A percentile compares a stretch with the other conserved stretches of the same genome.
Evolutionary conservation across 106 monocot species (phyloP).

Genomic region (Posidonia australis): DNA sequence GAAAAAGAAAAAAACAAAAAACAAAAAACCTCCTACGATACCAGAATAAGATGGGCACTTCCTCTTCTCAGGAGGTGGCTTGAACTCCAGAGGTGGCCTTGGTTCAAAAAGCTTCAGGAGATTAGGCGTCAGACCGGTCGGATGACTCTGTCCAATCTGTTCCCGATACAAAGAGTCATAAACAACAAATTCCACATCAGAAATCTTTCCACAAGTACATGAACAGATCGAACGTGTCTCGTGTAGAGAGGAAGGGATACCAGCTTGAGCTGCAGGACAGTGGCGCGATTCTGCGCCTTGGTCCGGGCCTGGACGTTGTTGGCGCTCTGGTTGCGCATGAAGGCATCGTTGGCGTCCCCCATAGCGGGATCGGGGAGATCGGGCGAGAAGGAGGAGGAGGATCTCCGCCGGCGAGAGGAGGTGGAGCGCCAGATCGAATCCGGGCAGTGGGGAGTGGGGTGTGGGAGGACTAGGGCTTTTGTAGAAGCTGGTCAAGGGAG

Average conservation of each 20-base stretch:
- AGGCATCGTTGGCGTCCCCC: conserved; percentile 54
- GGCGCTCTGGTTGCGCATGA: conserved; percentile 50
- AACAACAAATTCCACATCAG: not conserved
- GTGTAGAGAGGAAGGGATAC: conserved; percentile 11
- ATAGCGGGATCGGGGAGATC: conserved; percentile 13
- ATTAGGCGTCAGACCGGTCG: conserved; percentile 87
- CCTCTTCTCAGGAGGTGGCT: conserved; percentile 79
- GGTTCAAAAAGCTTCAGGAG: conserved; percentile 94
- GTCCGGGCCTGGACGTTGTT: conserved; percentile 52
- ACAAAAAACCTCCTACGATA: not conserved
- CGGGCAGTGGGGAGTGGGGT: too few relatives aligned
- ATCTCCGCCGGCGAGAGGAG: too few relatives aligned
- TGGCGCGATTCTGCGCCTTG: conserved; percentile 54
- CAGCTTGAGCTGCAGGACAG: conserved; percentile 63
- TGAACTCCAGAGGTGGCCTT: conserved; percentile 70
- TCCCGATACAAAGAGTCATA: not conserved
- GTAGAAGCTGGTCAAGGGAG: too few relatives aligned
- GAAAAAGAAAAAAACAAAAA: not conserved
- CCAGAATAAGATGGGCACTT: conserved; percentile 65
- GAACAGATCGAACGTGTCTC: too few relatives aligned
- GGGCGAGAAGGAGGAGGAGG: too few relatives aligned
- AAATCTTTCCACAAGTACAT: too few relatives aligned
- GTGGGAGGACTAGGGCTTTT: too few relatives aligned
- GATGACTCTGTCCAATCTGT: conserved; percentile 95
- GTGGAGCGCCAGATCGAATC: too few relatives aligned